phyloP scores from a whole-genome alignment of 371 early-diverging fungal species.

The Syncephalis plumigaleata region DNA sequence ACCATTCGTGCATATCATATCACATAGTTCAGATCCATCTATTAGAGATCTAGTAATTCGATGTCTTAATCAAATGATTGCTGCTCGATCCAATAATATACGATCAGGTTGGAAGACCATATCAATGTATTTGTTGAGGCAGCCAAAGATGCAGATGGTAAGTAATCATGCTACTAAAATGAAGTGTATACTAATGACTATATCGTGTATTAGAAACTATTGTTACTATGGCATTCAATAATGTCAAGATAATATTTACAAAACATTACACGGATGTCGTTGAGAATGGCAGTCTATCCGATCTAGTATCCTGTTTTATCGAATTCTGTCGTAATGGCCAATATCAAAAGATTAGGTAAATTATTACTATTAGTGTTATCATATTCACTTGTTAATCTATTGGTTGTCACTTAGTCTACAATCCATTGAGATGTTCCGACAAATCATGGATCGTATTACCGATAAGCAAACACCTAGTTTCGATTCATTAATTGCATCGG shows the following conservation, averaged over 20 bases:
- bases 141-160: slow-evolving; percentile 40
- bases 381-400: no score
- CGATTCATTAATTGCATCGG: slow-evolving; percentile 15
- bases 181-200: background rate
- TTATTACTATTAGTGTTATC: background rate
- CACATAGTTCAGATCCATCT: slow-evolving; percentile 46
- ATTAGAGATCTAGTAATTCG: slow-evolving; percentile 87
- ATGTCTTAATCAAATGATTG: slow-evolving; percentile 79
- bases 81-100: slow-evolving; percentile 52
- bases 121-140: slow-evolving; percentile 62
- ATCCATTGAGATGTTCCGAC: background rate
- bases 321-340: slow-evolving; percentile 49
- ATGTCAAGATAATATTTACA: slow-evolving; percentile 36
- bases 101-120: slow-evolving; percentile 86
- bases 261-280: slow-evolving; percentile 51
- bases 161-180: no score
- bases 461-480: slow-evolving; percentile 7
- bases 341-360: slow-evolving; percentile 27
- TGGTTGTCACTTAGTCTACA: background rate
- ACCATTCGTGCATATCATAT: slow-evolving; percentile 77
- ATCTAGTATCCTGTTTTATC: slow-evolving; percentile 59
- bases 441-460: slow-evolving; percentile 4
- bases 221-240: slow-evolving; percentile 40
- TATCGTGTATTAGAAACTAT: slow-evolving; percentile 23
- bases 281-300: slow-evolving; percentile 51